Evolutionary conservation across 139 green algal genomes (phyloP), one percentile per base, ranked within the genome.

Genomic region (Klebsormidium nitens): DNA sequence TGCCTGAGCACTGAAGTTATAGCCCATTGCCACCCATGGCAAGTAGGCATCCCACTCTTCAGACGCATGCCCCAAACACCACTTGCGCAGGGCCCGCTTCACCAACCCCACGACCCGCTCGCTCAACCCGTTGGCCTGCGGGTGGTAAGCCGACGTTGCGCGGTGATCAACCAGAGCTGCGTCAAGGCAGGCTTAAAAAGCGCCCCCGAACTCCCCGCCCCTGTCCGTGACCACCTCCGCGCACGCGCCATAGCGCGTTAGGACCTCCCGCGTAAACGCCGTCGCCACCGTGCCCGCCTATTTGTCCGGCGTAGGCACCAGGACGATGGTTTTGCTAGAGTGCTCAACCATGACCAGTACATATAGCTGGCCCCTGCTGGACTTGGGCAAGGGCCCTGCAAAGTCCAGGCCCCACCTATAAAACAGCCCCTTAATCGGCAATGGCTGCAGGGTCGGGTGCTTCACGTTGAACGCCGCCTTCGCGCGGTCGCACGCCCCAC

Each of bases 211-310:
- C 28, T 82, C 63, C 14, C 40, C 50, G 5, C 75, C 79, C 2
- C 32, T 3, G 36, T 84, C 79, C 3, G 48, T 84, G 1, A 78
- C 2, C 5, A 81, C 78, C 35, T 80, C 72, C 35, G 75, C 75
- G 0, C 44, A 63, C 0, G 69, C 37, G 0, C 49, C 59, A 68
- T 69, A 84, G 0, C 62, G 34, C 0, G 28, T 19, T 0, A 84
- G 14, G 1, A 80, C 59, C 36, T 75, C 19, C 1, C 58, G n/a
- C n/a, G n/a, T n/a, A 28, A 81, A 72, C 0, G 62, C 78, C 0
- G 29, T 42, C 63, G 38, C 59, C 11, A 66, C n/a, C 6, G 4
- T 8, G 19, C 19, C 36, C 52, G 17, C 29, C 17, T 14, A 23
- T 26, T 66, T 66, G 59, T 26, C 19, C 5, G 17, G 8, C 36